A percentile compares a stretch with the other conserved stretches of the same genome.
phyloP scores from a whole-genome alignment of 148 eudicot genomes.

The Vaccinium macrocarpon region DNA sequence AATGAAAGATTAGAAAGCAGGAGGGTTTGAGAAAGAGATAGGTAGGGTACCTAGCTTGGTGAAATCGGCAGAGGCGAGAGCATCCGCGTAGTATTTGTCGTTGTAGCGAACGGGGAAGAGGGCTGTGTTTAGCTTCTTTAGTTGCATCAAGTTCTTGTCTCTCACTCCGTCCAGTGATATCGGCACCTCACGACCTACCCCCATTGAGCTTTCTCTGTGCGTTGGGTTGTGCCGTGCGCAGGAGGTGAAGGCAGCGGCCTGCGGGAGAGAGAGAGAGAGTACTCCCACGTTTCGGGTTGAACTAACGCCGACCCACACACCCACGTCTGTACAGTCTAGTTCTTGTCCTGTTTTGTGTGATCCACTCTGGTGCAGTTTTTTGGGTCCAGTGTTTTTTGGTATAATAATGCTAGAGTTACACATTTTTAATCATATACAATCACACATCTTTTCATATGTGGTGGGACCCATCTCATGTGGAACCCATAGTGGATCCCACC shows the following conservation, averaged over 20 bases:
- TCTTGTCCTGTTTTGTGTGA: too few relatives aligned
- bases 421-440: too few relatives aligned
- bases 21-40: not conserved
- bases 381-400: too few relatives aligned
- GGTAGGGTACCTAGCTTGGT: conserved; percentile 74
- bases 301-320: not conserved
- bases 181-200: conserved; percentile 43
- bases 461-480: too few relatives aligned
- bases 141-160: conserved; percentile 87
- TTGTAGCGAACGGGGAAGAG: conserved; percentile 95
- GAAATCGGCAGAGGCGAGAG: conserved; percentile 76
- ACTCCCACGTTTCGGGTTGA: not conserved
- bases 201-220: conserved; percentile 26
- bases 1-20: not conserved
- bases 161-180: conserved; percentile 78
- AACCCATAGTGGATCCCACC: too few relatives aligned
- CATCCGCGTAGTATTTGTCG: conserved; percentile 79
- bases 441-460: too few relatives aligned
- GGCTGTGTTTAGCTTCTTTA: conserved; percentile 78
- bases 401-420: too few relatives aligned
- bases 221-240: not conserved
- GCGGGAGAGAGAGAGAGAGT: not conserved
- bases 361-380: too few relatives aligned
- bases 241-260: not conserved
- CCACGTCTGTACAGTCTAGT: not conserved